phyloP scores from a whole-genome alignment of 2,329 filamentous ascomycete species.

The Fusarium praegraminearum region DNA sequence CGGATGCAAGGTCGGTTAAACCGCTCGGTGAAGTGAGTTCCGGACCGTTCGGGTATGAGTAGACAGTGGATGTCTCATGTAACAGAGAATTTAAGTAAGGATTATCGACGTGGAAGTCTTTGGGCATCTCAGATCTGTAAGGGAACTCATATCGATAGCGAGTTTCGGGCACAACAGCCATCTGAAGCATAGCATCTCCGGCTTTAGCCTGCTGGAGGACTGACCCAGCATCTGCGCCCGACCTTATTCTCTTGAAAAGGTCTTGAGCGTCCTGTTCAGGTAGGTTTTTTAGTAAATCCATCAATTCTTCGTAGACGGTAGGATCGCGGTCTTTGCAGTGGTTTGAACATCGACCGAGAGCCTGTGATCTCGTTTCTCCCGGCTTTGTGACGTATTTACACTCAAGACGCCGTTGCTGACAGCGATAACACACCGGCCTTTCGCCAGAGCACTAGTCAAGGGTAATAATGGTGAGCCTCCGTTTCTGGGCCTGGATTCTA shows the following conservation, averaged over 20 bases:
- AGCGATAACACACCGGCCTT: conserved; percentile 43
- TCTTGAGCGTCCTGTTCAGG: conserved; percentile 50
- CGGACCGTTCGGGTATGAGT: background rate
- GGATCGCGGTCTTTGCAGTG: background rate
- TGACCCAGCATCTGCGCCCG: conserved; percentile 48
- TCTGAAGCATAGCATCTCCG: conserved; percentile 55
- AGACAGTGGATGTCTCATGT: conserved; percentile 42
- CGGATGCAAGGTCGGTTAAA: background rate
- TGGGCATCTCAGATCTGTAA: conserved; percentile 46
- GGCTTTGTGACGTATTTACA: conserved; percentile 40
- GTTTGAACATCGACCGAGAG: background rate
- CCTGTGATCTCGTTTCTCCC: conserved; percentile 41
- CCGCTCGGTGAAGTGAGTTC: background rate
- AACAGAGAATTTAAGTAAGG: conserved; percentile 47
- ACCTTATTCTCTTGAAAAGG: conserved; percentile 53
- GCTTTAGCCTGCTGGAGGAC: conserved; percentile 53
- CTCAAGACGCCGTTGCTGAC: conserved; percentile 8
- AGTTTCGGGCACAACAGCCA: conserved; percentile 54
- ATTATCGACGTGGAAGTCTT: conserved; percentile 30
- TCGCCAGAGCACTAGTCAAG: conserved; percentile 45
- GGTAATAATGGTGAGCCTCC: background rate
- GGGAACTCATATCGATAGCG: conserved; percentile 57
- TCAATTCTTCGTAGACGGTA: conserved; percentile 32
- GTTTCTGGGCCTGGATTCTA: background rate
- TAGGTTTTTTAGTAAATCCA: conserved; percentile 30